Percentiles rank a stretch among this genome's conserved stretches.
Conservation (phyloP, 2,329 filamentous ascomycete species). For the Coleophoma cylindrospora region DNA sequence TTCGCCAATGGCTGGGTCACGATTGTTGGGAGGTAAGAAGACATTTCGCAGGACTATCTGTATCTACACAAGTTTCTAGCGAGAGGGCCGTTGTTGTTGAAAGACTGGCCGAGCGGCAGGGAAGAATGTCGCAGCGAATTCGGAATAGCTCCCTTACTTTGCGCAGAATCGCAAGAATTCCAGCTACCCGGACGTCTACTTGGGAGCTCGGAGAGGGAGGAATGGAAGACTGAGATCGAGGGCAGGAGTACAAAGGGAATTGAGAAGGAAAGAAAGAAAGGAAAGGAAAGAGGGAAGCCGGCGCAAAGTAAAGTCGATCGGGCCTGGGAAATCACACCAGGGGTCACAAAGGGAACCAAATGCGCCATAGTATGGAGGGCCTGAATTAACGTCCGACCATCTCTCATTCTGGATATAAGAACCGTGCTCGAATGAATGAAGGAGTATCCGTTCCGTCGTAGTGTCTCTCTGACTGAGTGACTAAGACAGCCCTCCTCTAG, state of each 20-base stretch:
- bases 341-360: no score
- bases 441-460: no score
- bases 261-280: not conserved
- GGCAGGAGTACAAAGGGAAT: not conserved
- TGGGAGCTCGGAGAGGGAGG: not conserved
- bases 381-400: no score
- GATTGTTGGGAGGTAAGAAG: conserved; percentile 31
- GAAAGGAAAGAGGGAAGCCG: not conserved
- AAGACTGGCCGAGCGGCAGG: not conserved
- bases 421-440: no score
- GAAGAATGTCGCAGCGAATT: not conserved
- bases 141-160: not conserved
- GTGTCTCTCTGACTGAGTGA: no score
- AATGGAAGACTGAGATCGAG: not conserved
- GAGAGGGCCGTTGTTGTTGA: no score
- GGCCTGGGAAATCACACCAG: no score
- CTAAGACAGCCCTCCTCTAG: no score
- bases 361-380: no score
- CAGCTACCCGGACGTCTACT: not conserved
- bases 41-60: conserved; percentile 14
- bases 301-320: no score
- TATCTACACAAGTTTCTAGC: no score
- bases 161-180: conserved; percentile 11
- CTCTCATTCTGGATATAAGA: no score
- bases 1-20: conserved; percentile 33